Percentiles rank a stretch among this genome's conserved stretches.
Conservation (phyloP, 352 stramenopile species). For the Peronospora destructor region DNA sequence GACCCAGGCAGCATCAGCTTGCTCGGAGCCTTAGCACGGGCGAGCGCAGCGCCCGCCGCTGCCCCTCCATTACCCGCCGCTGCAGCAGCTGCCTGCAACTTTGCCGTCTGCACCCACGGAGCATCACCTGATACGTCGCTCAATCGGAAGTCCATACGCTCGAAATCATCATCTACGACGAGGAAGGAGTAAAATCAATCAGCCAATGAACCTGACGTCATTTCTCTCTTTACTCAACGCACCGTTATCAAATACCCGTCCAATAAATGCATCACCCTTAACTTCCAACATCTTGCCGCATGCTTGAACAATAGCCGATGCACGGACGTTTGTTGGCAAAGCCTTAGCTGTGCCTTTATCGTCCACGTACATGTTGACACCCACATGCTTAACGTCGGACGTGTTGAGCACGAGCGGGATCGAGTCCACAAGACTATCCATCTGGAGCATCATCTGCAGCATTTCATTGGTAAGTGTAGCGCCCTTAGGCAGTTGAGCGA, state of each 20-base stretch:
- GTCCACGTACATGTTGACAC: slow-evolving; percentile 87
- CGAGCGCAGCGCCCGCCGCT: slow-evolving; percentile 17
- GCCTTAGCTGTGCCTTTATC: slow-evolving; percentile 84
- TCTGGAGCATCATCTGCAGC: slow-evolving; percentile 84
- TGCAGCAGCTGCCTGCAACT: slow-evolving; percentile 35
- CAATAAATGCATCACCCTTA: slow-evolving; percentile 82
- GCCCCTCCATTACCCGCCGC: slow-evolving; percentile 25
- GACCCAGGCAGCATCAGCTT: slow-evolving; percentile 29
- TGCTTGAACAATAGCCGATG: slow-evolving; percentile 71
- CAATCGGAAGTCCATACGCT: slow-evolving; percentile 75
- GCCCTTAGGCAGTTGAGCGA: slow-evolving; percentile 63
- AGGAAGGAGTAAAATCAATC: slow-evolving; percentile 3
- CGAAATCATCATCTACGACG: slow-evolving; percentile 68
- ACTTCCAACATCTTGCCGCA: slow-evolving; percentile 82
- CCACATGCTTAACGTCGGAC: slow-evolving; percentile 54
- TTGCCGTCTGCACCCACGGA: slow-evolving; percentile 61
- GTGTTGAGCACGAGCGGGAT: slow-evolving; percentile 84
- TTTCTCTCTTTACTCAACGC: slow-evolving; percentile 1
- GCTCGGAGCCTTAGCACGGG: slow-evolving; percentile 22
- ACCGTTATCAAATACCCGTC: slow-evolving; percentile 85
- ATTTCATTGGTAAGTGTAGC: slow-evolving; percentile 61
- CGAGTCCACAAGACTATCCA: slow-evolving; percentile 85
- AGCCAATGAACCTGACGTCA: slow-evolving; percentile 1
- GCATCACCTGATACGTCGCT: slow-evolving; percentile 54
- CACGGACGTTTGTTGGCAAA: slow-evolving; percentile 66